Evolutionary conservation across 1,139 yeast species (phyloP), one percentile per base, ranked within the genome.

Genomic region (Citeromyces hawaiiensis): DNA sequence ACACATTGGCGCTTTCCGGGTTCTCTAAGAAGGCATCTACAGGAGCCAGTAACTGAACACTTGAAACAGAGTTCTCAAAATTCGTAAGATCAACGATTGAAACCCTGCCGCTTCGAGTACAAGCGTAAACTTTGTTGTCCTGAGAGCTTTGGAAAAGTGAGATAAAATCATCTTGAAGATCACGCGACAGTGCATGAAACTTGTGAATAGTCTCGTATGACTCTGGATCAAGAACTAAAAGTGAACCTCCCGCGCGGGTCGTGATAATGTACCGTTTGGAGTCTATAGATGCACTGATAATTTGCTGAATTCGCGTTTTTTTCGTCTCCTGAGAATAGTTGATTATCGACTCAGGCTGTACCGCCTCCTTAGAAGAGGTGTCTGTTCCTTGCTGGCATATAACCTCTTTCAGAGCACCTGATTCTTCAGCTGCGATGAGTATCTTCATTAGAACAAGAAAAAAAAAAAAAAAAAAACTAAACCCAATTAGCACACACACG

Each of bases 331-430:
- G 50, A 37, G 66, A 63, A 35, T 57, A 52, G 38, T 56, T 63
- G 41, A 48, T 57, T 10, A 71, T 56, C 11, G 66, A 43, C 32
- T 41, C 45, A 1, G 57, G 55, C 40, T 51, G 56, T 7, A 44
- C 41, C 10, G 55, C 51, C 4, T 45, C 38, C 39, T 74, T 72
- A 40, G 66, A 64, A 4, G 88, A 78, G 4, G 88, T 80, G 49
- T 82, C 86, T 0, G 85, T 76, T 0, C 86, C 86, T 42, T 66
- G 61, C 31, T 59, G 52, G 47, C 81, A 79, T 4, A 64, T 51
- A 10, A 79, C 61, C 51, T 77, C 83, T 53, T 74, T 75, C 36
- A 73, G 52, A 5, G 67, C 59, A 2, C 81, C 81, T 1, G 70
- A 66, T 47, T 75, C 81, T 46, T 73, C 77, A 3, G 77, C 65